Evolutionary conservation across 2,329 filamentous ascomycete species (phyloP).

Genomic region (Neonectria hederae): DNA sequence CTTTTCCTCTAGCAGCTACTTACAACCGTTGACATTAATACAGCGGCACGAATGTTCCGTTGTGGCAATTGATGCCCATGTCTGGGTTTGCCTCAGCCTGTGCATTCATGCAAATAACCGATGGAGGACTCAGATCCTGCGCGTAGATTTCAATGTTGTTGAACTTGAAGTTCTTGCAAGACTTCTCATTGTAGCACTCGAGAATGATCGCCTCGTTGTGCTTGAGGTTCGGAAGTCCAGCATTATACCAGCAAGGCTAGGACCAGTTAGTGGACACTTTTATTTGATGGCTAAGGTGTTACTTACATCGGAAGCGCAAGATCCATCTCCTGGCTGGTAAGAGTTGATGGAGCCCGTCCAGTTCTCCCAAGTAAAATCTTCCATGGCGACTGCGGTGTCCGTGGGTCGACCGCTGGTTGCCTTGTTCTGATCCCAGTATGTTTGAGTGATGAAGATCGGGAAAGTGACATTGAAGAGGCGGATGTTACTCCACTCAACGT

Average conservation of each 20-base stretch:
- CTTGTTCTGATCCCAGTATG: constrained; percentile 24
- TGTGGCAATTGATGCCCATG: constrained; percentile 18
- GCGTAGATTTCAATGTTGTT: constrained; percentile 14
- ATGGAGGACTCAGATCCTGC: constrained; percentile 16
- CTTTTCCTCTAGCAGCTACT: not conserved
- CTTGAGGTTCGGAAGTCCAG: constrained; percentile 19
- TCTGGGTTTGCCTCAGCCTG: constrained; percentile 10
- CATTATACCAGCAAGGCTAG: constrained; percentile 21
- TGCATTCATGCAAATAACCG: constrained; percentile 23
- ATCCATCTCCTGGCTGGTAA: constrained; percentile 19
- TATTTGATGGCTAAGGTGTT: not conserved
- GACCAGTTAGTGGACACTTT: not conserved
- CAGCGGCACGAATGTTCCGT: constrained; percentile 17
- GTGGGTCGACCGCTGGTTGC: constrained; percentile 16
- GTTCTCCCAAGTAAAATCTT: constrained; percentile 21
- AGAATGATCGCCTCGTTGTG: constrained; percentile 25
- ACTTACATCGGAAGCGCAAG: constrained; percentile 21
- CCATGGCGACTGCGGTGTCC: constrained; percentile 15
- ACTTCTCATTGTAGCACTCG: constrained; percentile 22
- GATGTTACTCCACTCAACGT: constrained; percentile 22
- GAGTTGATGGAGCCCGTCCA: constrained; percentile 23
- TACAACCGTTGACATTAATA: not conserved
- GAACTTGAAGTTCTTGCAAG: constrained; percentile 22
- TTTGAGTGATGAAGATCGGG: constrained; percentile 24
- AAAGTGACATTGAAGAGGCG: constrained; percentile 25